These are phyloP conservation scores for Boeremia lycopersici DNA, from an alignment of 2,329 filamentous ascomycete genomes.

Conservation along the genomic window DNA sequence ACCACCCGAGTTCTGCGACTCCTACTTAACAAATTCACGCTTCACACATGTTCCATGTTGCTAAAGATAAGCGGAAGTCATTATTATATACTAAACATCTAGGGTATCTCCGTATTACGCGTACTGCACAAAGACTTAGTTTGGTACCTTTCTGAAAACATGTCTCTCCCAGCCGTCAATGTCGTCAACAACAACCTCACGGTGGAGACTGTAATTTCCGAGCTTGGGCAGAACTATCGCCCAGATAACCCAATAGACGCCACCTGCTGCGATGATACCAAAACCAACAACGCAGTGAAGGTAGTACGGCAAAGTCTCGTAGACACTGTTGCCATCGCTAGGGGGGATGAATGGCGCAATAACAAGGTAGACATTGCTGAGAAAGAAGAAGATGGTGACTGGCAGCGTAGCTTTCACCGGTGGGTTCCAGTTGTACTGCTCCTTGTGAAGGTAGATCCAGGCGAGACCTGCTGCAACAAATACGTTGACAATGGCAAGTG, in stretches of 20 bases:
- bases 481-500: constrained; percentile 62
- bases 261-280: constrained; percentile 56
- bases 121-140: not conserved
- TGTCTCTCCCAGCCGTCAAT: constrained; percentile 50
- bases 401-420: constrained; percentile 58
- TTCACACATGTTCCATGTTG: not conserved
- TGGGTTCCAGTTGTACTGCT: constrained; percentile 55
- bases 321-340: constrained; percentile 55
- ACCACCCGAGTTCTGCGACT: too few species aligned
- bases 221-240: constrained; percentile 55
- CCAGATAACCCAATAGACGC: constrained; percentile 60
- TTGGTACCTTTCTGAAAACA: constrained; percentile 40
- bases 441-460: constrained; percentile 52
- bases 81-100: not conserved
- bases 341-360: constrained; percentile 60
- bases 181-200: constrained; percentile 41
- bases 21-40: not conserved
- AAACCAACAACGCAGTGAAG: constrained; percentile 61
- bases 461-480: constrained; percentile 58
- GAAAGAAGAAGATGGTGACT: constrained; percentile 58
- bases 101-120: constrained; percentile 3
- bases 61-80: not conserved
- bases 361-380: constrained; percentile 60
- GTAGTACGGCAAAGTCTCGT: constrained; percentile 59
- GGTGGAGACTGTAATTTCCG: constrained; percentile 46